Evolutionary conservation across 2,329 filamentous ascomycete genomes (phyloP), one percentile per base, ranked within the genome.

Genomic region (Colletotrichum sojae): DNA sequence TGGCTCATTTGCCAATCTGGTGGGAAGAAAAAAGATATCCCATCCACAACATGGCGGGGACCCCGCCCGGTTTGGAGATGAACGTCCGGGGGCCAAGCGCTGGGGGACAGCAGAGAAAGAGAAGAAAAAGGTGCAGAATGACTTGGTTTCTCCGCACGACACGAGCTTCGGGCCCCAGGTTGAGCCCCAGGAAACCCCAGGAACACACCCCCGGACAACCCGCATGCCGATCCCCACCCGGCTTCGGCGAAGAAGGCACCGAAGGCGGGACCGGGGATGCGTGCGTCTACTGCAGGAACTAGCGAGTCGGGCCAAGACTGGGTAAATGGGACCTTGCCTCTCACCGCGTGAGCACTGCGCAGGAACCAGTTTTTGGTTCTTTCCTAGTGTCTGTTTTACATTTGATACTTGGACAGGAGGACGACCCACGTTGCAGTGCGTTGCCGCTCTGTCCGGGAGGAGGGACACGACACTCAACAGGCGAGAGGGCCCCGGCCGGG

Each of bases 211-310:
- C 40, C 10, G 16, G 18, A 27, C 39, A 18, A 45, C 54, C 54
- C 22, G 40, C 22, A 15, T 31, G 40, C 39, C 20, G 25, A 40
- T 59, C 36, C 40, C 55, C 56, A 40, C 57, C 63, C 43, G 52
- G 27, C 22, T 52, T 67, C 64, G 64, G 64, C 27, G 52, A 43
- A 40, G 49, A 55, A 31, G 53, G 54, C 15, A 48, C 64, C 64
- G 64, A 65, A 49, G 55, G 46, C 22, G 22, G 36, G 36, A 31
- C 18, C 25, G 16, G 12, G 12, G 52, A 27, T 48, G 27, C 27
- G 16, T 49, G 46, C 46, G 20, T 12, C 20, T 49, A 6, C 18
- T 20, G 18, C 46, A 49, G 46, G 46, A 49, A 49, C 46, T 22
- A 49, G 46, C 46, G 46, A 49, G 46, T 49, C 46, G 20, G 18